phyloP scores from a whole-genome alignment of 768 basidiomycete species.

The Pleurotus tuoliensis region DNA sequence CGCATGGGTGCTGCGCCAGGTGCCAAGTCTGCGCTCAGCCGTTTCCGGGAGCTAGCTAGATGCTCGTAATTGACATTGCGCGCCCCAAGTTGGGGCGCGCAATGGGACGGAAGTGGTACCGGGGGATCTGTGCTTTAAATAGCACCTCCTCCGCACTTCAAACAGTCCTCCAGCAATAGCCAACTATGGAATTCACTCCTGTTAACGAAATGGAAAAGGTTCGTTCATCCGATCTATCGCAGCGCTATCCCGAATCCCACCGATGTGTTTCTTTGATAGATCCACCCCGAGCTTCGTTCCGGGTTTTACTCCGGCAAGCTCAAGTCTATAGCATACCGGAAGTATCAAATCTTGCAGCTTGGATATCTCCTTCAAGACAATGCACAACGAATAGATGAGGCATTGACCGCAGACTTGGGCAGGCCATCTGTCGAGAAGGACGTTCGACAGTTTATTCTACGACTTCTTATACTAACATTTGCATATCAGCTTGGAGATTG shows the following conservation, averaged over 20 bases:
- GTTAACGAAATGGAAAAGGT: neutral
- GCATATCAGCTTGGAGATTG: constrained; percentile 55
- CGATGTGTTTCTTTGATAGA: constrained; percentile 32
- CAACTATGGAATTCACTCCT: neutral
- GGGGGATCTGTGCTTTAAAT: too few relatives aligned
- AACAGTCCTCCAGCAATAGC: too few relatives aligned
- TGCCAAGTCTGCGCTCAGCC: too few relatives aligned
- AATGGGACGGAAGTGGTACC: too few relatives aligned
- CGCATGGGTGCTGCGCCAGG: too few relatives aligned
- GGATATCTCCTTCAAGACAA: constrained; percentile 77
- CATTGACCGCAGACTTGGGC: constrained; percentile 60
- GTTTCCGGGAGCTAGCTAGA: too few relatives aligned
- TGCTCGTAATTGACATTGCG: too few relatives aligned
- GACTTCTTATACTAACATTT: neutral
- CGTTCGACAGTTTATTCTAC: constrained; percentile 4
- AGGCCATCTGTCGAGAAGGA: constrained; percentile 56
- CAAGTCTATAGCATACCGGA: constrained; percentile 63
- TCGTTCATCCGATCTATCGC: neutral
- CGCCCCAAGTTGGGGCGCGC: too few relatives aligned
- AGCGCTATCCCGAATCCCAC: neutral
- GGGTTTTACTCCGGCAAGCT: constrained; percentile 66
- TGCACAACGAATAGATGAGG: constrained; percentile 50
- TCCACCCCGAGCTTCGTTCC: constrained; percentile 48
- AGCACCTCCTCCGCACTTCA: too few relatives aligned
- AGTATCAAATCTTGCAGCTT: constrained; percentile 72